Base-by-base conservation (phyloP, 1,284 basidiomycete species). In the Leccinum pachyderme region DNA sequence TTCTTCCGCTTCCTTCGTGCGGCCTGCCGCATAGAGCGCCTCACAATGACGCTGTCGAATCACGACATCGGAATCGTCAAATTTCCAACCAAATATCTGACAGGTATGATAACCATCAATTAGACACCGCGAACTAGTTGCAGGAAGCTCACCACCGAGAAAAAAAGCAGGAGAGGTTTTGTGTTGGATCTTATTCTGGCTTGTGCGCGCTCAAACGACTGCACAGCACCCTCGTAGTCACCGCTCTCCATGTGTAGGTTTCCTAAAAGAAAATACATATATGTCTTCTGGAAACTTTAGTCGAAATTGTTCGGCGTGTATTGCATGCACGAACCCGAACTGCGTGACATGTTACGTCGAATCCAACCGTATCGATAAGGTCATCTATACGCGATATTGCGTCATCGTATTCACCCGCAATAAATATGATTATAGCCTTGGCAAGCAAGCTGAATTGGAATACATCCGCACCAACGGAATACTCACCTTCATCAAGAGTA, bases 81-180 rank as follows among this genome's bases (percentile, higher is more conserved):
- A 59, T 5, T 28, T 37, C 56, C 56, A 59, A 4, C 52, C 52
- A 3, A 37, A 31, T 37, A 53, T 53, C 52, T 53, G 24, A 27
- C 39, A 12, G 7, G 6, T n/a, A 15, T 3, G 6, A 11, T 6
- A 7, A 2, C 3, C 3, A 5, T 12, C 8, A 3, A 33, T 13
- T 0, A 7, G 5, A 29, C 18, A 5, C 25, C 9, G 4, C 2
- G 11, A 51, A 4, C 4, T 18, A 7, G 7, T 9, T 3, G 8
- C 11, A 7, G 18, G 8, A 29, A 25, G 1, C 24, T 22, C 29
- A 52, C 51, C n/a, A 51, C 7, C 0, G 48, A 52, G 8, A 51
- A 15, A 7, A 5, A 1, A 8, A 8, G 1, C 7, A 51, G 7
- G 0, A 7, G 5, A 8, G 3, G 22, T 3, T 5, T 5, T 3